phyloP scores from a whole-genome alignment of 2,329 filamentous ascomycete species.

The Beauveria sp. region DNA sequence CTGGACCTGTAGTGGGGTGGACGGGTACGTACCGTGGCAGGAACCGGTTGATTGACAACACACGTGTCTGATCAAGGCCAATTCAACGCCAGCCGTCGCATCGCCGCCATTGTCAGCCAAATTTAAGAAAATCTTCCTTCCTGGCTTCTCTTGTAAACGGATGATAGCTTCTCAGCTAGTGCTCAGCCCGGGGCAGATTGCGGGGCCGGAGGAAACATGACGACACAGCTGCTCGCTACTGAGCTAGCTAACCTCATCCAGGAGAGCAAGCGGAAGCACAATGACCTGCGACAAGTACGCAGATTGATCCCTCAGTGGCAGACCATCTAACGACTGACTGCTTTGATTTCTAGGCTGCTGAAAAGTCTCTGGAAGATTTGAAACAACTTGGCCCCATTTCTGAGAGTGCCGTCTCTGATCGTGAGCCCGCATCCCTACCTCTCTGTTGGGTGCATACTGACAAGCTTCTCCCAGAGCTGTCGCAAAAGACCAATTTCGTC shows the following conservation, averaged over 20 bases:
- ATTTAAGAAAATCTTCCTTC: not conserved
- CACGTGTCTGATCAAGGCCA: constrained; percentile 7
- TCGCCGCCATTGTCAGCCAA: not conserved
- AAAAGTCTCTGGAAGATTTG: constrained; percentile 86
- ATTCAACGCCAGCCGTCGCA: not conserved
- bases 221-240: constrained; percentile 77
- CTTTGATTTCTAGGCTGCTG: constrained; percentile 58
- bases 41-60: not conserved
- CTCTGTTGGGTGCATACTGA: constrained; percentile 13
- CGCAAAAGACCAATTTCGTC: constrained; percentile 73
- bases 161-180: not conserved
- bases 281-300: constrained; percentile 74
- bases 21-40: constrained; percentile 1
- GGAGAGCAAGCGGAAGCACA: constrained; percentile 91
- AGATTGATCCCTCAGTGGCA: not conserved
- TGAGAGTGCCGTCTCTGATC: constrained; percentile 31
- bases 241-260: constrained; percentile 88
- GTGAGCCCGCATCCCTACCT: constrained; percentile 16
- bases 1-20: not conserved
- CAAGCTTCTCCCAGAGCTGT: constrained; percentile 56
- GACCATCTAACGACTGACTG: not conserved
- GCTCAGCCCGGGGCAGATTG: constrained; percentile 7
- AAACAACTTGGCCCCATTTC: constrained; percentile 40
- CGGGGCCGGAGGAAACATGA: constrained; percentile 54
- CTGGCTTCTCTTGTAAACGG: not conserved